Conservation (phyloP, 345 rosid species). For the Eucalyptus curtisii region DNA sequence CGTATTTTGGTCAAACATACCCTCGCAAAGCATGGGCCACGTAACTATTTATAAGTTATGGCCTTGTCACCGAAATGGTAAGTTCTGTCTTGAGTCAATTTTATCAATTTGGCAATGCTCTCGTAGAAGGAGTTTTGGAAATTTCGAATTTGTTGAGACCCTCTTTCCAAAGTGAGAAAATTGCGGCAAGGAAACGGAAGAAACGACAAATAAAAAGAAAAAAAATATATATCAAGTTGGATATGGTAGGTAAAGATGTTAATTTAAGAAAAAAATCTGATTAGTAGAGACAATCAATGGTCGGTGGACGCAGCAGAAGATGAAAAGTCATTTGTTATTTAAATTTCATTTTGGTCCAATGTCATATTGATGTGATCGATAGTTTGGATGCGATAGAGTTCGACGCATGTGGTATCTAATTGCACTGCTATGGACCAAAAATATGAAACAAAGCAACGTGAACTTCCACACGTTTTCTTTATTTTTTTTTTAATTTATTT, state of each 20-base stretch:
- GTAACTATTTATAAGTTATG: background rate
- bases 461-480: background rate
- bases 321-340: background rate
- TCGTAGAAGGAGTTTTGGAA: background rate
- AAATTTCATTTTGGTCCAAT: background rate
- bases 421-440: background rate
- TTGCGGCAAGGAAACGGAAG: background rate
- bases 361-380: background rate
- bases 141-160: background rate
- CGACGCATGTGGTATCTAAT: background rate
- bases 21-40: background rate
- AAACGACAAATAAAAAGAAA: background rate
- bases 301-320: background rate
- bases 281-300: background rate
- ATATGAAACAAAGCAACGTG: background rate
- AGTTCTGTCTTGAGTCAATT: background rate
- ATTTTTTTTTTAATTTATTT: fast-evolving
- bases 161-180: background rate
- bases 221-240: background rate
- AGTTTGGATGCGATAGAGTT: background rate
- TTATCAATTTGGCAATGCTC: background rate
- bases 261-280: background rate
- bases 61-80: background rate
- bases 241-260: background rate
- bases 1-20: background rate